Conservation (phyloP, 176 grass and related monocot species). For the Tillandsia leiboldiana region DNA sequence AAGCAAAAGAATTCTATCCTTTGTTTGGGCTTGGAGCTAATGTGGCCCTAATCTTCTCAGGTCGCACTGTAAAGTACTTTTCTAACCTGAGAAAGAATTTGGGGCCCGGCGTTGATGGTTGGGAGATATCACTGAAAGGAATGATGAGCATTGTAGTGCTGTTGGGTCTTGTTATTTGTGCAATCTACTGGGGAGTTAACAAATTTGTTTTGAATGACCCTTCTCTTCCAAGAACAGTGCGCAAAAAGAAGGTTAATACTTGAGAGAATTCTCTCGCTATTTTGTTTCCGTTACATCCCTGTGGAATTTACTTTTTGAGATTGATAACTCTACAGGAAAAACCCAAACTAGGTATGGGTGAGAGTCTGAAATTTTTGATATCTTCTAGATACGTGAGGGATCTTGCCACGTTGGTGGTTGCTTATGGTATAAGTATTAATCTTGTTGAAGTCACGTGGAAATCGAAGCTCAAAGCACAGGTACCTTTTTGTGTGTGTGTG, state of each 20-base stretch:
- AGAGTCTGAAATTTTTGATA: constrained; percentile 90
- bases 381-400: constrained; percentile 96
- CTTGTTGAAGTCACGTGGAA: constrained; percentile 98
- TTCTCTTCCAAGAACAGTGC: constrained; percentile 41
- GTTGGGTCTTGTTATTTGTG: constrained; percentile 55
- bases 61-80: constrained; percentile 91
- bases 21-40: constrained; percentile 90
- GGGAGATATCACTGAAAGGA: constrained; percentile 82
- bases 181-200: constrained; percentile 86
- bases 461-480: constrained; percentile 97
- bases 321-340: constrained; percentile 53
- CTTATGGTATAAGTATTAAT: constrained; percentile 99
- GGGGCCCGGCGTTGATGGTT: constrained; percentile 88
- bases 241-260: constrained; percentile 77
- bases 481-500: constrained; percentile 1
- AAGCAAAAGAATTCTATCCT: constrained; percentile 98
- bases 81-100: constrained; percentile 82
- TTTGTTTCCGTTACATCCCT: constrained; percentile 10
- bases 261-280: background rate
- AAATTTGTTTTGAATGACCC: constrained; percentile 60
- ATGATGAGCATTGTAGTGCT: constrained; percentile 99
- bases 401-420: constrained; percentile 94
- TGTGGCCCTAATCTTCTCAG: constrained; percentile 90
- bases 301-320: constrained; percentile 8
- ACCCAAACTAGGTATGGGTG: constrained; percentile 80